Evolutionary conservation across 2,329 filamentous ascomycete species (phyloP).

Genomic region (Aspergillus caelatus): DNA sequence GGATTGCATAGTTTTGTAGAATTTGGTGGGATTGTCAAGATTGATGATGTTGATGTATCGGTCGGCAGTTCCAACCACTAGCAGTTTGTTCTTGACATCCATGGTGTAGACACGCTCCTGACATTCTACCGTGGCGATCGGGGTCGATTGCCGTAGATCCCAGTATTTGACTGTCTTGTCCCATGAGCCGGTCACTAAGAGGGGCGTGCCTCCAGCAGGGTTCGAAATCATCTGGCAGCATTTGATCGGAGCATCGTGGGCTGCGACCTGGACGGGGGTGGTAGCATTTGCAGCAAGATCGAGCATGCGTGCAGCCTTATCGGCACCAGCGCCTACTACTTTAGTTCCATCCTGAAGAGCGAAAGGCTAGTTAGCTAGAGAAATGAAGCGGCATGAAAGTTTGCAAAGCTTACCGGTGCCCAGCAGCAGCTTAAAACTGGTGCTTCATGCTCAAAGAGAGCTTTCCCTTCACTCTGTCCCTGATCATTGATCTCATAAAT

Average conservation of each 20-base stretch:
- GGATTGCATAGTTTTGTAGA: slow-evolving; percentile 96
- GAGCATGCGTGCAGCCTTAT: slow-evolving; percentile 87
- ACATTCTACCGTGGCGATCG: slow-evolving; percentile 51
- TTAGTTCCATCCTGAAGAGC: slow-evolving; percentile 78
- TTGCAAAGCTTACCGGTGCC: slow-evolving; percentile 69
- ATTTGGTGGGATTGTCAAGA: slow-evolving; percentile 80
- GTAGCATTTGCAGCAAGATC: slow-evolving; percentile 68
- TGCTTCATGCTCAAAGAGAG: slow-evolving; percentile 80
- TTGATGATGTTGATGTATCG: slow-evolving; percentile 96
- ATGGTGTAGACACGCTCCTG: slow-evolving; percentile 74
- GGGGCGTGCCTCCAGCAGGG: slow-evolving; percentile 57
- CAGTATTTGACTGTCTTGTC: slow-evolving; percentile 62
- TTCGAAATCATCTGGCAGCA: slow-evolving; percentile 78
- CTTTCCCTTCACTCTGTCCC: slow-evolving; percentile 81
- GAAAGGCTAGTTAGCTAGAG: slow-evolving; percentile 3
- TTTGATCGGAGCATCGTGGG: slow-evolving; percentile 81
- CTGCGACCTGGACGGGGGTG: slow-evolving; percentile 69
- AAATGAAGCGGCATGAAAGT: background rate
- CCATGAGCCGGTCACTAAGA: slow-evolving; percentile 82
- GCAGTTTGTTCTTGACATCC: slow-evolving; percentile 84
- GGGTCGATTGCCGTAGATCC: slow-evolving; percentile 54
- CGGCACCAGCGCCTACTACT: slow-evolving; percentile 82
- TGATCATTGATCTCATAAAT: slow-evolving; percentile 87
- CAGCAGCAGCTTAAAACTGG: slow-evolving; percentile 85
- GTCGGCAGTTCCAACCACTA: slow-evolving; percentile 91